Conservation (phyloP, 371 early-diverging fungal genomes). For the Basidiobolus meristosporus region DNA sequence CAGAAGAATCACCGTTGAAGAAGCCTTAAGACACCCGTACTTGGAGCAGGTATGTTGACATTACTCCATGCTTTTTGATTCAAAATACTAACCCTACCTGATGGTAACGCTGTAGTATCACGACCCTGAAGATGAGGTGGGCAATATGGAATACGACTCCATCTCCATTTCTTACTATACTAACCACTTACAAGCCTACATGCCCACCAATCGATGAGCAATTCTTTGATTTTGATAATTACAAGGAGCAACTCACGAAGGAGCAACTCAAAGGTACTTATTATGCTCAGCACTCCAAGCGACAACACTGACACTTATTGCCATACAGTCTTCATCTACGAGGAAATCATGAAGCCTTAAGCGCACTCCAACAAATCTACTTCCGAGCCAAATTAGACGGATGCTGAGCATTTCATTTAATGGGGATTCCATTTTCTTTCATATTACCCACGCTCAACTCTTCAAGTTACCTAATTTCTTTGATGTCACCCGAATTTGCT, state of each 20-base stretch:
- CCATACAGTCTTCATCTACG: constrained; percentile 6
- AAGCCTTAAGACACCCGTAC: constrained; percentile 83
- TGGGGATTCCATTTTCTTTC: too few species aligned
- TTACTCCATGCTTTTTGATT: too few species aligned
- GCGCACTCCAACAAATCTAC: too few species aligned
- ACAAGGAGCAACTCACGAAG: constrained; percentile 65
- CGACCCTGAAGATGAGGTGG: constrained; percentile 58
- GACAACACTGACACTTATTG: background rate
- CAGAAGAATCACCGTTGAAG: constrained; percentile 82
- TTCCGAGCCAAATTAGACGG: too few species aligned
- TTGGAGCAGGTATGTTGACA: constrained; percentile 34
- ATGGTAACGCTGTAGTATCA: too few species aligned
- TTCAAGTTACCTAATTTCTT: too few species aligned
- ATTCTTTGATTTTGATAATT: constrained; percentile 78
- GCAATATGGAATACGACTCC: background rate
- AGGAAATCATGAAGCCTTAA: constrained; percentile 6
- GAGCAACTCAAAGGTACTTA: constrained; percentile 55
- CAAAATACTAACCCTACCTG: too few species aligned
- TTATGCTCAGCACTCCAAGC: constrained; percentile 1
- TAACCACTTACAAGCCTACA: constrained; percentile 19
- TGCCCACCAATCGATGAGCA: constrained; percentile 56
- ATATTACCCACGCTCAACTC: too few species aligned
- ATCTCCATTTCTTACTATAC: background rate
- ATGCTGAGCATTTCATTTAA: too few species aligned
- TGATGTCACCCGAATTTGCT: too few species aligned